Base-by-base conservation (phyloP, 768 basidiomycete genomes). In the Leccinum subgranulosum region DNA sequence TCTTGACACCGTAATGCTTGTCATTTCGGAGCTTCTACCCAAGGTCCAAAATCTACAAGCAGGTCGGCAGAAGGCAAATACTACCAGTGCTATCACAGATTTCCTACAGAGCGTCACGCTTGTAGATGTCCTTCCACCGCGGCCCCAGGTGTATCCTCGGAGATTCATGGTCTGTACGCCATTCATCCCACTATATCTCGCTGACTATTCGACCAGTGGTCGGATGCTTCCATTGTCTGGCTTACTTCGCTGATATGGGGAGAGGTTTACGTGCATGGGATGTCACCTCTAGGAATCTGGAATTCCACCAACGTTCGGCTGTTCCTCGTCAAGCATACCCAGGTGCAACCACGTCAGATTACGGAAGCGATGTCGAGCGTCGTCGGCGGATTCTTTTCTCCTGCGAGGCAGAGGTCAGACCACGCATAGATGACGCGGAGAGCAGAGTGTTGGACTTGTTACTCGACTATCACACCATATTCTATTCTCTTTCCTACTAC, bases 191-290 rank as follows among this genome's bases (percentile, higher is more conserved):
- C 6, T 46, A 48, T 25, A 56, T 29, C 2, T n/a, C 33, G 49
- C 54, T 55, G 27, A 57, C 43, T 53, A 54, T 43, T 49, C 8
- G 11, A 48, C 9, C 56, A 95, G 92, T 97, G 94, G 94, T 90
- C 94, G 12, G 90, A 94, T 63, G 87, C 92, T 2, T 94, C 93
- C 3, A 79, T 90, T 58, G 81, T 94, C 17, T 98, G 97, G 96
- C 79, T 96, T 36, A 91, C 94, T 4, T 94, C 92, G 1, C 75
- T 98, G 53, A 86, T 95, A 21, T 99, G 96, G 94, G 95, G 97
- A 41, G 92, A 95, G 69, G 83, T 96, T 19, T 99, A 95, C 68
- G 89, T 97, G 21, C 87, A 89, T 49, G 90, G 87, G 6, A 90
- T 95, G 84, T 84, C 87, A 2, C 89, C 90, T 1, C 76, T 94